A percentile compares a stretch with the other conserved stretches of the same genome.
phyloP scores from a whole-genome alignment of 192 early-diverging fungal species.

The Coemansia reversa region DNA sequence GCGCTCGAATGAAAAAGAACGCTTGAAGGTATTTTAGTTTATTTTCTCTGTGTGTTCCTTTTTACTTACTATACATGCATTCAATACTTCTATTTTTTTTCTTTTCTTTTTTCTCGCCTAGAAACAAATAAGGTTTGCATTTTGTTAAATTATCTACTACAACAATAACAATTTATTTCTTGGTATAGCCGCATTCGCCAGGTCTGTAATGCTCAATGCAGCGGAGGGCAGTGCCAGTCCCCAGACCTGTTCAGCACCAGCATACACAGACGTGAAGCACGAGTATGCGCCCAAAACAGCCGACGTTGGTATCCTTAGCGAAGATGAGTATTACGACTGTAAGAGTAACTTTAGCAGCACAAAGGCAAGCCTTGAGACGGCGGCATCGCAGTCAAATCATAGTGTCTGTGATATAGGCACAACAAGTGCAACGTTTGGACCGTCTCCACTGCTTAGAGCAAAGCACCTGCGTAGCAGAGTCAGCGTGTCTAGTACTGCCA shows the following conservation, averaged over 20 bases:
- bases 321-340: slow-evolving; percentile 49
- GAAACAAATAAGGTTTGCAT: not conserved
- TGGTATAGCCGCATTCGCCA: not conserved
- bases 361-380: slow-evolving; percentile 29
- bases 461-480: slow-evolving; percentile 4
- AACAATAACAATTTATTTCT: not conserved
- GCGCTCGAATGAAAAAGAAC: slow-evolving; percentile 8
- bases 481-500: slow-evolving; percentile 5
- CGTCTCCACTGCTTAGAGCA: slow-evolving; percentile 1
- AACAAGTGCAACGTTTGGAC: not conserved
- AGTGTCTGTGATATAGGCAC: not conserved
- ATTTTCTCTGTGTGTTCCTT: not conserved
- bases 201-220: not conserved
- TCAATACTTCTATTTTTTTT: not conserved
- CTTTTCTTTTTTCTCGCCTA: not conserved
- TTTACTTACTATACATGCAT: not conserved
- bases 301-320: slow-evolving; percentile 12
- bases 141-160: not conserved
- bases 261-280: not conserved
- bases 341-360: slow-evolving; percentile 26
- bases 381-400: not conserved
- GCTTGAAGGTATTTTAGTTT: not conserved
- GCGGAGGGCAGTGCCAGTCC: not conserved
- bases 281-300: not conserved
- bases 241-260: not conserved